Percentiles rank a stretch among this genome's conserved stretches.
Conservation (phyloP, 179 eudicot species). For the Corrigiola litoralis region DNA sequence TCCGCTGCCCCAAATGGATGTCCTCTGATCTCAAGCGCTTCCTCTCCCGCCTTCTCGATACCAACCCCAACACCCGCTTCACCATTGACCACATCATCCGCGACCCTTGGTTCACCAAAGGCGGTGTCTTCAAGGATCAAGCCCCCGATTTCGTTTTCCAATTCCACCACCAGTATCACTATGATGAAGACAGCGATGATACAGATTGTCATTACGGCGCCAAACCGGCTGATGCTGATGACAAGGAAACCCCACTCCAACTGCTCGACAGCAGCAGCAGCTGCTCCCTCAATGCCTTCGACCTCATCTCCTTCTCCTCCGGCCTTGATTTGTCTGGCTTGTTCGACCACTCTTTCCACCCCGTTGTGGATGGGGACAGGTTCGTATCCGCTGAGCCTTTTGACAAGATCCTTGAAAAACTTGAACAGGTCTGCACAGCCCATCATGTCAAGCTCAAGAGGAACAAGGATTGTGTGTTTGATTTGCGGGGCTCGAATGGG, state of each 20-base stretch:
- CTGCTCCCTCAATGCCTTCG: constrained; percentile 31
- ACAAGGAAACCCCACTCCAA: too few relatives aligned
- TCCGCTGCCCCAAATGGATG: constrained; percentile 42
- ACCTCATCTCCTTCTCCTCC: constrained; percentile 35
- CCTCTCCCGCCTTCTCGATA: constrained; percentile 31
- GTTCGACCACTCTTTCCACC: constrained; percentile 27
- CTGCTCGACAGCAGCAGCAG: too few relatives aligned
- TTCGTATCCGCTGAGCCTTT: constrained; percentile 30
- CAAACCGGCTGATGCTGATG: too few relatives aligned
- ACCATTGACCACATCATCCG: constrained; percentile 29
- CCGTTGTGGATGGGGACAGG: constrained; percentile 31
- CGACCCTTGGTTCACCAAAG: constrained; percentile 38
- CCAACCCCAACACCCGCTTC: constrained; percentile 28
- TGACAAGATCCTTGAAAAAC: constrained; percentile 21
- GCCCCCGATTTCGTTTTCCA: neutral
- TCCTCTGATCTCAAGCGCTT: constrained; percentile 32
- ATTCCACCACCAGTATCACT: neutral
- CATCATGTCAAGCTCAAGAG: constrained; percentile 17
- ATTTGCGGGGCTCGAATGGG: constrained; percentile 38
- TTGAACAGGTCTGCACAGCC: constrained; percentile 22
- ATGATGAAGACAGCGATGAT: neutral
- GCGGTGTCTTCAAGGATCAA: constrained; percentile 4
- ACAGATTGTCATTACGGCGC: too few relatives aligned
- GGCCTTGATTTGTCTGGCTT: constrained; percentile 37
- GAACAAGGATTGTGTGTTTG: constrained; percentile 37